Evolutionary conservation across 2,329 filamentous ascomycete genomes (phyloP).

Genomic region (Talaromyces piceae): DNA sequence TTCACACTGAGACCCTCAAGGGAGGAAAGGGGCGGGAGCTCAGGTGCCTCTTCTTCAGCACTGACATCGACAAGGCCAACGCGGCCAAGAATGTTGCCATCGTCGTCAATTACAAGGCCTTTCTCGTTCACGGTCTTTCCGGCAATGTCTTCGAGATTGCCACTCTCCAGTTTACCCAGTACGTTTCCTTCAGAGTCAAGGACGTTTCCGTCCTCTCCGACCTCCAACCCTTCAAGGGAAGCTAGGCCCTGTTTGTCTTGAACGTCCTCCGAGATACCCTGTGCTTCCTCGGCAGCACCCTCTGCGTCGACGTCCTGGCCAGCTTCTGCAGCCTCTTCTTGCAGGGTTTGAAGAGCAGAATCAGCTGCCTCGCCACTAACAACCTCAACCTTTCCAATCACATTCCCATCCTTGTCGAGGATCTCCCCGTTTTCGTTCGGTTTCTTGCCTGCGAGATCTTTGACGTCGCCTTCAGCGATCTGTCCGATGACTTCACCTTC

Average conservation of each 20-base stretch:
- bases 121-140: slow-evolving; percentile 10
- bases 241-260: neutral
- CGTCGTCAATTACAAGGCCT: slow-evolving; percentile 10
- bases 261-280: neutral
- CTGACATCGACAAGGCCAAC: slow-evolving; percentile 21
- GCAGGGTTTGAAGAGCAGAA: slow-evolving; percentile 12
- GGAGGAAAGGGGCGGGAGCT: slow-evolving; percentile 26
- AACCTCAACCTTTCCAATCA: slow-evolving; percentile 21
- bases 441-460: slow-evolving; percentile 34
- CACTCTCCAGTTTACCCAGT: slow-evolving; percentile 5
- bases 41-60: slow-evolving; percentile 9
- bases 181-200: slow-evolving; percentile 14
- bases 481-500: slow-evolving; percentile 32
- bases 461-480: slow-evolving; percentile 33
- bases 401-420: slow-evolving; percentile 34
- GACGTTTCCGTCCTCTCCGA: slow-evolving; percentile 23
- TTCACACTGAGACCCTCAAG: slow-evolving; percentile 36
- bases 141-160: slow-evolving; percentile 3
- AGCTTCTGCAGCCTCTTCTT: slow-evolving; percentile 29
- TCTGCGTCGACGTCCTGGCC: slow-evolving; percentile 16
- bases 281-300: neutral
- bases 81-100: slow-evolving; percentile 16
- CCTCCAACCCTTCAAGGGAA: slow-evolving; percentile 18
- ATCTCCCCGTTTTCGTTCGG: slow-evolving; percentile 37
- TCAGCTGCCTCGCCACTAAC: slow-evolving; percentile 10